A percentile compares a stretch with the other conserved stretches of the same genome.
These are phyloP conservation scores for Didymella pinodella DNA, from an alignment of 2,329 filamentous ascomycete species.

Conservation along the genomic window DNA sequence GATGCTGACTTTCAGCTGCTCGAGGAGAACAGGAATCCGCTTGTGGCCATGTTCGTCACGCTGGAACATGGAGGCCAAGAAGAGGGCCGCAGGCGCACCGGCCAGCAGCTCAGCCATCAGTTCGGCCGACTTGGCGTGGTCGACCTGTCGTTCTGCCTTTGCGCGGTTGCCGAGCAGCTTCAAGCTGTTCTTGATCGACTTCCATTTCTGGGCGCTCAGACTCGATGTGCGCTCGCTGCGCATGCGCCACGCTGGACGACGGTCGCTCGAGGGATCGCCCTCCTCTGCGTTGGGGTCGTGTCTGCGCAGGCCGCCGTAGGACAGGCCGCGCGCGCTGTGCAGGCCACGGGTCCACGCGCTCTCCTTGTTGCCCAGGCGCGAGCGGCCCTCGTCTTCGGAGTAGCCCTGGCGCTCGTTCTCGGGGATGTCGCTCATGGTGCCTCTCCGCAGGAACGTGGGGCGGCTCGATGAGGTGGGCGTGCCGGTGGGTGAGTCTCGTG, in stretches of 20 bases:
- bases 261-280: slow-evolving; percentile 41
- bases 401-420: slow-evolving; percentile 57
- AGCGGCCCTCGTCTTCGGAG: slow-evolving; percentile 61
- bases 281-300: slow-evolving; percentile 46
- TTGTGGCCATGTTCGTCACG: slow-evolving; percentile 95
- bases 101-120: slow-evolving; percentile 94
- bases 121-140: slow-evolving; percentile 94
- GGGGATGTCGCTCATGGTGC: slow-evolving; percentile 58
- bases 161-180: slow-evolving; percentile 78
- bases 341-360: slow-evolving; percentile 57
- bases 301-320: slow-evolving; percentile 52
- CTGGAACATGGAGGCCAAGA: slow-evolving; percentile 97
- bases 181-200: slow-evolving; percentile 87
- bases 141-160: slow-evolving; percentile 83
- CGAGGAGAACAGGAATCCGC: slow-evolving; percentile 90
- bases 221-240: slow-evolving; percentile 57
- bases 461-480: slow-evolving; percentile 42
- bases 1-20: slow-evolving; percentile 90
- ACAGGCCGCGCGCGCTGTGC: slow-evolving; percentile 58
- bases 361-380: slow-evolving; percentile 54
- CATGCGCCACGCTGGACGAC: slow-evolving; percentile 55
- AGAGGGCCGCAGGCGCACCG: slow-evolving; percentile 89
- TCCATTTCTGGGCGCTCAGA: slow-evolving; percentile 80
- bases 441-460: slow-evolving; percentile 62
- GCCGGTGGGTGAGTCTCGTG: slow-evolving; percentile 51